Conservation (phyloP, 2,329 filamentous ascomycete genomes). For the Dissoconium aciculare region DNA sequence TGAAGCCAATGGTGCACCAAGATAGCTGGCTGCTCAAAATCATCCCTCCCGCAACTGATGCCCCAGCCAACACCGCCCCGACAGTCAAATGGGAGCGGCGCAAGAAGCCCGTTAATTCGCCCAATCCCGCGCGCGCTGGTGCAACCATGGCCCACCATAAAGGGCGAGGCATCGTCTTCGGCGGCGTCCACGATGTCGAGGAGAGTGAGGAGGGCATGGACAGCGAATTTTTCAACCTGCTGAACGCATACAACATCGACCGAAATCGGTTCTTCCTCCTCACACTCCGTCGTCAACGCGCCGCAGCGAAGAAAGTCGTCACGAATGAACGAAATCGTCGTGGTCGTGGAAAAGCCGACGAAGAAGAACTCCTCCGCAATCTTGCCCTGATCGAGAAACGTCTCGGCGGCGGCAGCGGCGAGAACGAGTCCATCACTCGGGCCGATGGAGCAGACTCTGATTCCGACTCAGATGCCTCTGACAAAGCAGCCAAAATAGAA, state of each 20-base stretch:
- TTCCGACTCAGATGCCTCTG: conserved; percentile 32
- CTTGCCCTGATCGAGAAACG: conserved; percentile 73
- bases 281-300: conserved; percentile 56
- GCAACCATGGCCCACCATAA: conserved; percentile 91
- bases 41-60: conserved; percentile 53
- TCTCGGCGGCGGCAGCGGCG: background rate
- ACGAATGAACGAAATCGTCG: conserved; percentile 37
- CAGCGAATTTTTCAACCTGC: conserved; percentile 86
- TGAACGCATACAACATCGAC: conserved; percentile 91
- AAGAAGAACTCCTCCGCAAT: conserved; percentile 78
- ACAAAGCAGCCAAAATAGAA: conserved; percentile 37
- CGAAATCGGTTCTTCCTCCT: conserved; percentile 89
- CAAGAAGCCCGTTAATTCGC: conserved; percentile 82
- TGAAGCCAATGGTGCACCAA: conserved; percentile 81
- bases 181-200: conserved; percentile 57
- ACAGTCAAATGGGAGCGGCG: conserved; percentile 78
- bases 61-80: conserved; percentile 49
- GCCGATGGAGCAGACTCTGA: conserved; percentile 27
- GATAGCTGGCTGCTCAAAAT: conserved; percentile 90
- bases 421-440: conserved; percentile 36
- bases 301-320: conserved; percentile 17
- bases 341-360: conserved; percentile 72
- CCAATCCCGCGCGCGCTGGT: conserved; percentile 69
- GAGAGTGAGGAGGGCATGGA: conserved; percentile 63
- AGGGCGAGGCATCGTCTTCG: conserved; percentile 81